These are phyloP conservation scores for Eucalyptus virginea DNA, from an alignment of 345 rosid genomes.

Conservation along the genomic window DNA sequence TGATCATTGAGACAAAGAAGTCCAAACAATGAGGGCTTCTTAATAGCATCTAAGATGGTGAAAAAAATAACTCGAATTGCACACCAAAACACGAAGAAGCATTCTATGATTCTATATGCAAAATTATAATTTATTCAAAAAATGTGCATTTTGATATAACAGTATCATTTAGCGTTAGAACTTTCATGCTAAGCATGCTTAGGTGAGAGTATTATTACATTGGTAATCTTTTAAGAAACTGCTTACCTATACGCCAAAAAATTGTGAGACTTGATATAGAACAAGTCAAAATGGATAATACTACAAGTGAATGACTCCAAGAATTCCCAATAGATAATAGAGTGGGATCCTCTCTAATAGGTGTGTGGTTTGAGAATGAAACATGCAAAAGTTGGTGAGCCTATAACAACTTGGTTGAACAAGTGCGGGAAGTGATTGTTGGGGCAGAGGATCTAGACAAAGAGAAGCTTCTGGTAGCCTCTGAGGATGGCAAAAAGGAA, in stretches of 20 bases:
- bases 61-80: background rate
- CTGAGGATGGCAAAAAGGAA: background rate
- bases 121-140: background rate
- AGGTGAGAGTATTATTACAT: background rate
- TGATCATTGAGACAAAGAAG: background rate
- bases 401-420: background rate
- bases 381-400: background rate
- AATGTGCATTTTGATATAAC: background rate
- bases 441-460: background rate
- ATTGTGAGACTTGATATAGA: background rate
- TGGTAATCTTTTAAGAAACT: background rate
- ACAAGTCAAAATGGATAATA: background rate
- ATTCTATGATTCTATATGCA: background rate
- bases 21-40: background rate
- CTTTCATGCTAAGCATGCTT: background rate
- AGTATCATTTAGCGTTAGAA: background rate
- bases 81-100: background rate
- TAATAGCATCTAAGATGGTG: background rate
- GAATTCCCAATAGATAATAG: background rate
- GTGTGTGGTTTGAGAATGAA: background rate
- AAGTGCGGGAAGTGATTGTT: background rate
- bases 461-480: background rate
- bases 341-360: background rate
- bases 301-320: background rate
- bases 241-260: background rate